phyloP scores from a whole-genome alignment of 306 rosid species.

The Cicer arietinum region DNA sequence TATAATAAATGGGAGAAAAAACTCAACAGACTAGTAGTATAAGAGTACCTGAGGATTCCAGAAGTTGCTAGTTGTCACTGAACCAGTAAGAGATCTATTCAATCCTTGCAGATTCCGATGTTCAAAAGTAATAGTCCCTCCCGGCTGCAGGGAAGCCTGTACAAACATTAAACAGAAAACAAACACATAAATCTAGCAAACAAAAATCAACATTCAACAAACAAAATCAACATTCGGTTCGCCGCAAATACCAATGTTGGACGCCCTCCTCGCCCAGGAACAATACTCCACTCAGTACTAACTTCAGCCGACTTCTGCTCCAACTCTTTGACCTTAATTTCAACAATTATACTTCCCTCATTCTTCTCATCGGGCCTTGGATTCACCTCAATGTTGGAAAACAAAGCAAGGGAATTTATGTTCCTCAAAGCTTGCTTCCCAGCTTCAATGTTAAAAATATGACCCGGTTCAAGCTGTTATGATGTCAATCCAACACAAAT shows the following conservation, averaged over 20 bases:
- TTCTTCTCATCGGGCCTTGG: slow-evolving; percentile 97
- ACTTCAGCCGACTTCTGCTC: slow-evolving; percentile 98
- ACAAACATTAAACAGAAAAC: slow-evolving; percentile 37
- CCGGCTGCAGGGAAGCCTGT: slow-evolving; percentile 98
- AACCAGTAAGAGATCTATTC: slow-evolving; percentile 84
- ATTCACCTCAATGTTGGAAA: slow-evolving; percentile 97
- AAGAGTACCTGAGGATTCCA: slow-evolving; percentile 77
- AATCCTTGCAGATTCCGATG: slow-evolving; percentile 87
- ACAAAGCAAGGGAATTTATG: slow-evolving; percentile 87
- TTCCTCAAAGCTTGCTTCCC: slow-evolving; percentile 98
- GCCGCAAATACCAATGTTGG: slow-evolving; percentile 77
- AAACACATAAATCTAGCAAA: slow-evolving; percentile 29
- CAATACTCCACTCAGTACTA: slow-evolving; percentile 96
- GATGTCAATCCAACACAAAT: slow-evolving; percentile 15
- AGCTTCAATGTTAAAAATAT: slow-evolving; percentile 91
- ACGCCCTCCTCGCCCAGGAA: slow-evolving; percentile 96
- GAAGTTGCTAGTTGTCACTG: slow-evolving; percentile 89
- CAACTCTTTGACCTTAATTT: slow-evolving; percentile 92
- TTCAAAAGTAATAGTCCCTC: slow-evolving; percentile 91
- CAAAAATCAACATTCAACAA: not conserved
- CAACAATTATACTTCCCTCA: slow-evolving; percentile 96
- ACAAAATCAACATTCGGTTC: not conserved
- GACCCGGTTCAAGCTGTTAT: slow-evolving; percentile 78
- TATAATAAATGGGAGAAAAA: slow-evolving; percentile 17
- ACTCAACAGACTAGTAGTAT: slow-evolving; percentile 35